phyloP scores from a whole-genome alignment of 23 red algal species.

The Agarophyton chilense region DNA sequence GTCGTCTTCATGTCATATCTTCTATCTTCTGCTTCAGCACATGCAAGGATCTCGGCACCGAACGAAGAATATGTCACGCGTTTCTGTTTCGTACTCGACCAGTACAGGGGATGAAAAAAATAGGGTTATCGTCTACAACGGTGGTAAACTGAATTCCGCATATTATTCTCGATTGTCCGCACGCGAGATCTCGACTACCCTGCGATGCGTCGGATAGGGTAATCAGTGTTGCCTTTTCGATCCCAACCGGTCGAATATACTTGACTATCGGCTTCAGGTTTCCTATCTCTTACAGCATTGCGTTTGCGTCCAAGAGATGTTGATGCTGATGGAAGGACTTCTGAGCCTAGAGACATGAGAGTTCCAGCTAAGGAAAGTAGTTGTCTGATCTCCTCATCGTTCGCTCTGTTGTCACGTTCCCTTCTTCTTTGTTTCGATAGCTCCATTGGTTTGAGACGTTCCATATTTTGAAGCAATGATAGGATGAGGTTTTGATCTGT shows the following conservation, averaged over 20 bases:
- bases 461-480: not conserved
- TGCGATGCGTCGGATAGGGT: constrained; percentile 31
- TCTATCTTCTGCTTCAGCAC: not conserved
- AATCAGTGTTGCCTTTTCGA: not conserved
- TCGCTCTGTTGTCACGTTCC: not conserved
- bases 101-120: not conserved
- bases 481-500: not conserved
- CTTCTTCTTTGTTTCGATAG: not conserved
- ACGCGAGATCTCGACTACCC: not conserved
- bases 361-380: constrained; percentile 9
- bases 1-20: not conserved
- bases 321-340: not conserved
- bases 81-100: not conserved
- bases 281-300: not conserved
- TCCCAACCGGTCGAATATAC: not conserved
- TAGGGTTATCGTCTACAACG: too few relatives aligned
- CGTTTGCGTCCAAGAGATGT: constrained; percentile 23
- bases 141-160: not conserved
- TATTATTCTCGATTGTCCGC: constrained; percentile 5
- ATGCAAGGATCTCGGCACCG: not conserved
- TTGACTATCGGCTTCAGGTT: not conserved
- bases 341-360: not conserved
- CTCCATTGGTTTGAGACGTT: not conserved
- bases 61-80: not conserved
- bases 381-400: not conserved